These are phyloP conservation scores for Colletotrichum scovillei DNA, from an alignment of 2,329 filamentous ascomycete genomes.

Conservation along the genomic window DNA sequence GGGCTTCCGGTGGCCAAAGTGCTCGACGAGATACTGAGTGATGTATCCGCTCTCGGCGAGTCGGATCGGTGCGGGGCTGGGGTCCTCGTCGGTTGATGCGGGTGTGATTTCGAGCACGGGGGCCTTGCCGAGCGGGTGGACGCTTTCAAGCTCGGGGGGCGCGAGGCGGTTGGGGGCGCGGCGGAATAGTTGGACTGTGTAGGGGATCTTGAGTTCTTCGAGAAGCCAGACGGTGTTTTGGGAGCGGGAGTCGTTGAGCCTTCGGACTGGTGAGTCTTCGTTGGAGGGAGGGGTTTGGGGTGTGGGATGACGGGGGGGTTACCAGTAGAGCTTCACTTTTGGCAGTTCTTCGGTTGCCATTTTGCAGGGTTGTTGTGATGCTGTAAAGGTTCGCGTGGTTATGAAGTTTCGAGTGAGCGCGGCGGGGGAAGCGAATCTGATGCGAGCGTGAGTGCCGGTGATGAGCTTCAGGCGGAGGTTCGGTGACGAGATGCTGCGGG, in stretches of 20 bases:
- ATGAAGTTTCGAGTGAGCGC: background rate
- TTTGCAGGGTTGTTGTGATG: background rate
- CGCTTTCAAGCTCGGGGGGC: conserved; percentile 77
- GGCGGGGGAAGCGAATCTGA: background rate
- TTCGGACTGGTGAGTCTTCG: conserved; percentile 46
- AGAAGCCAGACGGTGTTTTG: conserved; percentile 89
- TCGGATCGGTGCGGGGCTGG: conserved; percentile 59
- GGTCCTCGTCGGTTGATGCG: conserved; percentile 31
- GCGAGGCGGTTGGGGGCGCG: conserved; percentile 69
- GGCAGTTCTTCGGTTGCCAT: conserved; percentile 48
- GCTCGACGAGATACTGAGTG: conserved; percentile 84
- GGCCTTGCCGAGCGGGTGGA: conserved; percentile 90
- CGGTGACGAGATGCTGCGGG: background rate
- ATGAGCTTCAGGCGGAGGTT: background rate
- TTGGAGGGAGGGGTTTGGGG: background rate
- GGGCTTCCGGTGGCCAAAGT: conserved; percentile 56
- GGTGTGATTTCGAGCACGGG: conserved; percentile 76
- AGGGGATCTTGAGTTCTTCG: conserved; percentile 82
- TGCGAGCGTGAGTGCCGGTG: background rate
- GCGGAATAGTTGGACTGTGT: conserved; percentile 84
- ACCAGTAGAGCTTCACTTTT: conserved; percentile 75
- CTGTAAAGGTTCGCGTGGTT: background rate
- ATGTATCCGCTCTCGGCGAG: conserved; percentile 88
- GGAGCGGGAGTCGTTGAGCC: conserved; percentile 85
- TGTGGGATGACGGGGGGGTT: background rate